Base-by-base conservation (phyloP, 768 basidiomycete species). In the Mycena pura region DNA sequence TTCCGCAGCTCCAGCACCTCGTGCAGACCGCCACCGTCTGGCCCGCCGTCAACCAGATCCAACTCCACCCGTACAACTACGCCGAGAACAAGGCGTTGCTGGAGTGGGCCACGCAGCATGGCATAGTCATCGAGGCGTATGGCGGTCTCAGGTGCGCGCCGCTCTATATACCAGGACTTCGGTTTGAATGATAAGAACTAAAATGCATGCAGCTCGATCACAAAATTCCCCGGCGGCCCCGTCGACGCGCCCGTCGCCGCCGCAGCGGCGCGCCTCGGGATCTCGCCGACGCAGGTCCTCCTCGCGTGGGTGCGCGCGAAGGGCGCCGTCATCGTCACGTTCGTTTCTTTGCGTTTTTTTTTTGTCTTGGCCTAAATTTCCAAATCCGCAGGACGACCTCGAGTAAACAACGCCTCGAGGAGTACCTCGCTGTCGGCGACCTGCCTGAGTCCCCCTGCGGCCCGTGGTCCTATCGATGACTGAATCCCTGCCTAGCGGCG, bases 51-150 rank as follows among this genome's bases (percentile, higher is more conserved):
- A 62, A 60, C 43, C 62, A 84, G 78, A 81, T 84, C 32, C 62
- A 67, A 21, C 72, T 85, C 52, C 80, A 83, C 64, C 83, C 85
- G 5, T 86, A 86, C 70, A 84, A 83, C 63, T 81, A 80, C 63
- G 70, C 74, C 1, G 60, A 74, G 48, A 74, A 77, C 58, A 78
- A 78, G 55, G 71, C 71, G 4, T 66, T 81, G 1, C 64, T 86
- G 29, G 78, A 78, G 34, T 84, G 71, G 68, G 73, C 76, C 49
- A 68, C 70, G 11, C 69, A 78, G 66, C 72, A 83, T 44, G 75
- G 74, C 15, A 82, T 86, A 58, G 76, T 80, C 3, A 76, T 76
- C 39, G 83, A 83, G 71, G 83, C 79, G 3, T 86, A 84, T 65
- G 77, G 82, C 51, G 76, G 78, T 48, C 73, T 86, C 7, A 73